phyloP scores from a whole-genome alignment of 345 rosid species.

The Tarenaya hassleriana region DNA sequence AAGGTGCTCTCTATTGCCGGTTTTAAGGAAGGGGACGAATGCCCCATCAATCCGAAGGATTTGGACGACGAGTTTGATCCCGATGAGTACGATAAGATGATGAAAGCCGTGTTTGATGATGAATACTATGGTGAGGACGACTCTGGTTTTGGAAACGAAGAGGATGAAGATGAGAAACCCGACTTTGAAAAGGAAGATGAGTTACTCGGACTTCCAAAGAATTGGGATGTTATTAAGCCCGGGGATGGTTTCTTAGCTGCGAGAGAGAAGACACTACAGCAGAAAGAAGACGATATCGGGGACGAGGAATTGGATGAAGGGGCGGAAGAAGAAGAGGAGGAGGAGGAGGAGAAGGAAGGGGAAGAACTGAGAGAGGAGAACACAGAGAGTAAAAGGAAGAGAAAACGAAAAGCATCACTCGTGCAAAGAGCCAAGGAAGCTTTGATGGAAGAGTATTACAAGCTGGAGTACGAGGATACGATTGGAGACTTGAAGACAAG shows the following conservation, averaged over 20 bases:
- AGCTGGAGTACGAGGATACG: constrained; percentile 87
- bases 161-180: constrained; percentile 57
- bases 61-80: constrained; percentile 83
- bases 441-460: constrained; percentile 81
- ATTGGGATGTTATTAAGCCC: constrained; percentile 49
- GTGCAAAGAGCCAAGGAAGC: constrained; percentile 62
- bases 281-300: constrained; percentile 27
- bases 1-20: constrained; percentile 70
- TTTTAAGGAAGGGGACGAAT: constrained; percentile 42
- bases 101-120: constrained; percentile 60
- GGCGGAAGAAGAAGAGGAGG: constrained; percentile 15
- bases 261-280: constrained; percentile 49
- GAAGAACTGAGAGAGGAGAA: constrained; percentile 26
- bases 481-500: constrained; percentile 83
- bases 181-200: constrained; percentile 87
- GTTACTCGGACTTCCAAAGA: constrained; percentile 68
- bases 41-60: constrained; percentile 30
- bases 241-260: constrained; percentile 58
- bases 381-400: constrained; percentile 57
- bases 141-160: constrained; percentile 37
- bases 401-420: constrained; percentile 57
- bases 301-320: constrained; percentile 25
- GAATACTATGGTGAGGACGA: constrained; percentile 64
- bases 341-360: constrained; percentile 17
- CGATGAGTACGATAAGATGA: constrained; percentile 63